These are phyloP conservation scores for Hemileccinum impolitum DNA, from an alignment of 768 basidiomycete species.

Conservation along the genomic window DNA sequence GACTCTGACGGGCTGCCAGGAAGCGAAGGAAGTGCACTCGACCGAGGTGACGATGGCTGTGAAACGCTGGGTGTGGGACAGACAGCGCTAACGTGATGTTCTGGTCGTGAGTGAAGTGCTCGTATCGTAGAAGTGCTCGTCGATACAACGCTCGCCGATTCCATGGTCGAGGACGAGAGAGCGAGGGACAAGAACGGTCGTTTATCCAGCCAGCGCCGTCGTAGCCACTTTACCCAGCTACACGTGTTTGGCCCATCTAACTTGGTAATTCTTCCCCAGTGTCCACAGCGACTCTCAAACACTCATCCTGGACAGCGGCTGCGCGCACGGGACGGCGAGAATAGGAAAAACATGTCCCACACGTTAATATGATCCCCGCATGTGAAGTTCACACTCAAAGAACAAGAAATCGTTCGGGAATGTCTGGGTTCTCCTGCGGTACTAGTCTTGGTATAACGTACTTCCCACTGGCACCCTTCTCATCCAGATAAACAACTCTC, in stretches of 20 bases:
- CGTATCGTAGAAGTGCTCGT: slow-evolving; percentile 43
- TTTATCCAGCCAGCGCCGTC: neutral
- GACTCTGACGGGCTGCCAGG: slow-evolving; percentile 63
- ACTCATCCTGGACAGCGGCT: no score
- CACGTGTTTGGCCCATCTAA: slow-evolving; percentile 30
- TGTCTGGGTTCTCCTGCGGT: slow-evolving; percentile 59
- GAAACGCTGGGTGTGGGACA: slow-evolving; percentile 25
- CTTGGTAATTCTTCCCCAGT: no score
- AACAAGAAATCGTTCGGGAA: slow-evolving; percentile 73
- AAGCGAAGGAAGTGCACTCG: slow-evolving; percentile 51
- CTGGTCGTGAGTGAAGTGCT: slow-evolving; percentile 26
- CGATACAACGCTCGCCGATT: slow-evolving; percentile 15
- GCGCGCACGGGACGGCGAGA: neutral
- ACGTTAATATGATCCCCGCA: neutral
- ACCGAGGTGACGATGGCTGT: slow-evolving; percentile 46
- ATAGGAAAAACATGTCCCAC: no score
- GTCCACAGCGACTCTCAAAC: no score
- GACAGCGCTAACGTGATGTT: slow-evolving; percentile 6
- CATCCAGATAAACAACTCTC: slow-evolving; percentile 34
- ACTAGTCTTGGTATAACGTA: slow-evolving; percentile 37
- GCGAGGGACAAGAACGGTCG: neutral
- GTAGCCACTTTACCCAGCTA: slow-evolving; percentile 20
- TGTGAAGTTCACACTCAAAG: slow-evolving; percentile 37
- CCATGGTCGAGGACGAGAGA: slow-evolving; percentile 22
- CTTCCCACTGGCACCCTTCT: slow-evolving; percentile 40